Percentiles rank a stretch among this genome's conserved stretches.
Conservation (phyloP, 257 asterid species). For the Scutellaria galericulata region DNA sequence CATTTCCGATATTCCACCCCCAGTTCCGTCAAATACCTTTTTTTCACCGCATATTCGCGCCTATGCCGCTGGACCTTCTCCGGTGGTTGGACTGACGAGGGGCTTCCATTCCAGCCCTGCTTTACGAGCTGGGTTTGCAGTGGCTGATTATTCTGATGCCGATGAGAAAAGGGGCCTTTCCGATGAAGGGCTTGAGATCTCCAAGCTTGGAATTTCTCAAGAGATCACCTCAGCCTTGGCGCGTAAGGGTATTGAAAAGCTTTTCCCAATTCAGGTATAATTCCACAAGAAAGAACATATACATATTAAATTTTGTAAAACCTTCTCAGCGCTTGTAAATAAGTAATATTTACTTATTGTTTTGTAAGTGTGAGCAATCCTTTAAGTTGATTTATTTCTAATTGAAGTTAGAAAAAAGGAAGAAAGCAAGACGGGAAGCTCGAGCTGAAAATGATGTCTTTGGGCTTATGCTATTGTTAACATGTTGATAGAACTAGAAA, state of each 20-base stretch:
- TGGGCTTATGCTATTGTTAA: background rate
- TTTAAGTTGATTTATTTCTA: background rate
- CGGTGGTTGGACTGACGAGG: constrained; percentile 36
- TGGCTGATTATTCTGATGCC: constrained; percentile 65
- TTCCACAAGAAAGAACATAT: background rate
- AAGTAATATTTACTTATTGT: background rate
- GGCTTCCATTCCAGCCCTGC: constrained; percentile 55
- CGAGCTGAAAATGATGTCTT: background rate
- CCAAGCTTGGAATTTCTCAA: constrained; percentile 76
- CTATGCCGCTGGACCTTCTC: constrained; percentile 28
- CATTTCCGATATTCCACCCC: constrained; percentile 37
- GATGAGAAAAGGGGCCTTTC: constrained; percentile 46
- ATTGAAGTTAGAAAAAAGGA: constrained; percentile 18
- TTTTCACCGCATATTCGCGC: constrained; percentile 31
- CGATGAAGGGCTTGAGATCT: constrained; percentile 88
- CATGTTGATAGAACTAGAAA: background rate
- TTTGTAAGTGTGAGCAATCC: background rate
- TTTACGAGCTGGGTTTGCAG: constrained; percentile 56
- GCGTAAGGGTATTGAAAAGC: constrained; percentile 69
- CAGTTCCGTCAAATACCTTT: constrained; percentile 32
- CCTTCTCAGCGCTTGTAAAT: background rate
- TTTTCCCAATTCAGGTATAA: constrained; percentile 92
- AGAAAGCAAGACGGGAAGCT: background rate
- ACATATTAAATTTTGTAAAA: background rate
- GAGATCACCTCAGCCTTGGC: constrained; percentile 70